A percentile compares a stretch with the other conserved stretches of the same genome.
Evolutionary conservation across 306 rosid genomes (phyloP).

Genomic region (Inga laurina): DNA sequence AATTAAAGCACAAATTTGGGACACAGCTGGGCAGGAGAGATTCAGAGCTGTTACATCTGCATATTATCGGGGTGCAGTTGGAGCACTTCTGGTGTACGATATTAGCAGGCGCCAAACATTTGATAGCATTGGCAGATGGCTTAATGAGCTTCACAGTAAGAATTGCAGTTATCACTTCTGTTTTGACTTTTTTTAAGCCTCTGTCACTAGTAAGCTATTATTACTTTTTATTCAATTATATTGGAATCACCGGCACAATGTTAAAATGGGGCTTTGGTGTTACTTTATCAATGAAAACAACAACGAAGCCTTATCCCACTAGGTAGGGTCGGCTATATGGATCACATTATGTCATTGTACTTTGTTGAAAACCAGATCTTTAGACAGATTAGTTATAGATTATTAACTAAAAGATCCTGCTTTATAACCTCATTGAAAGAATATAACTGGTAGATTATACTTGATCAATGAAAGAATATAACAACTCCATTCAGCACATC

Average conservation of each 20-base stretch:
- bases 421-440: no score
- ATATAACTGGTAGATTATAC: no score
- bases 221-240: background rate
- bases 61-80: conserved; percentile 76
- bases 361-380: no score
- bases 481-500: background rate
- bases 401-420: no score
- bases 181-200: background rate
- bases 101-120: conserved; percentile 72
- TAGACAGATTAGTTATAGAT: no score
- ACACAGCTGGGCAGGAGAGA: conserved; percentile 81
- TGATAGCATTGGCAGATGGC: conserved; percentile 75
- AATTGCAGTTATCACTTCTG: background rate
- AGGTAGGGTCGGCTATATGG: no score
- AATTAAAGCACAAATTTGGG: conserved; percentile 80
- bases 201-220: background rate
- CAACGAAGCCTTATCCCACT: no score
- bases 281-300: background rate
- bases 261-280: background rate
- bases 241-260: background rate
- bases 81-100: conserved; percentile 72
- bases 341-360: no score
- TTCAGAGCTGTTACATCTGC: conserved; percentile 82
- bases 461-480: background rate
- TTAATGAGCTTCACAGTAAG: conserved; percentile 80